Percentiles rank a stretch among this genome's conserved stretches.
Conservation (phyloP, 495 filamentous ascomycete species). For the Aspergillus baeticus region DNA sequence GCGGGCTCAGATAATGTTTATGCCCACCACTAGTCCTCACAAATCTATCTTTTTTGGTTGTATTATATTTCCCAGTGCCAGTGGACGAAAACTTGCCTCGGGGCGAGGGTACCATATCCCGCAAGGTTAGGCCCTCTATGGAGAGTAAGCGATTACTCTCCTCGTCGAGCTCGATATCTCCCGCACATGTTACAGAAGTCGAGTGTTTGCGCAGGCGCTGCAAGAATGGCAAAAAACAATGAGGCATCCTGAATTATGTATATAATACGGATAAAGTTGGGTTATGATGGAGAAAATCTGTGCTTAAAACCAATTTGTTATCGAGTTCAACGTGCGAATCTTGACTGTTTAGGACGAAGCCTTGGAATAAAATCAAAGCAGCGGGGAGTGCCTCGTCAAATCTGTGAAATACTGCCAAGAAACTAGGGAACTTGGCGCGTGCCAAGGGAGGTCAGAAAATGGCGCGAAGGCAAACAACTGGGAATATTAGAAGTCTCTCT, state of each 20-base stretch:
- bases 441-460: too few species aligned
- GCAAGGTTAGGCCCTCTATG: background rate
- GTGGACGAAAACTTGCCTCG: background rate
- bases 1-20: background rate
- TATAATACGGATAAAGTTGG: too few species aligned
- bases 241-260: background rate
- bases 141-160: background rate
- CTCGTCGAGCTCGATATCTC: background rate
- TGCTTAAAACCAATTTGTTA: too few species aligned
- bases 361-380: too few species aligned
- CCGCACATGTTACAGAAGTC: background rate
- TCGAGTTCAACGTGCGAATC: too few species aligned
- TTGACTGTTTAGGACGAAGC: too few species aligned
- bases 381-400: too few species aligned
- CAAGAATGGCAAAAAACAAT: background rate
- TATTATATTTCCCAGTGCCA: background rate
- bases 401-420: too few species aligned
- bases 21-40: background rate
- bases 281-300: too few species aligned
- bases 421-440: too few species aligned
- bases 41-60: background rate
- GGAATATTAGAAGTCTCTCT: too few species aligned
- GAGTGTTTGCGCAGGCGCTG: background rate
- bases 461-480: too few species aligned
- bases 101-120: background rate